Conservation (phyloP, 768 basidiomycete species). For the Gymnopilus junonius region DNA sequence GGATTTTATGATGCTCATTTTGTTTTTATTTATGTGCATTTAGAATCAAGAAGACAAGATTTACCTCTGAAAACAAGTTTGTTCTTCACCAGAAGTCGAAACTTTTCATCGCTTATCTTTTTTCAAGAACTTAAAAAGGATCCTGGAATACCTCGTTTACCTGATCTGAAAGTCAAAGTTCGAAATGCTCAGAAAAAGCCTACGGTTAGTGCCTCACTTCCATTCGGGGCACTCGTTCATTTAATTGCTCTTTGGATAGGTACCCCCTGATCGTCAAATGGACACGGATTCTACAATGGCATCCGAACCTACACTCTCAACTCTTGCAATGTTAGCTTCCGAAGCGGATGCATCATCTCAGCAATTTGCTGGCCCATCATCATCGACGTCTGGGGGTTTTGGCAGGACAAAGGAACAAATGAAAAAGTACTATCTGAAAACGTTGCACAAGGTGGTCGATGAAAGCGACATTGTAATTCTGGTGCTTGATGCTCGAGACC, state of each 20-base stretch:
- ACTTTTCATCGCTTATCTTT: neutral
- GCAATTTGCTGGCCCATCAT: constrained; percentile 32
- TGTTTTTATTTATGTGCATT: neutral
- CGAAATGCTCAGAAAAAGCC: constrained; percentile 52
- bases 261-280: constrained; percentile 28
- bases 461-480: constrained; percentile 90
- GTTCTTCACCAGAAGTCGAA: constrained; percentile 15
- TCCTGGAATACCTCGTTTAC: constrained; percentile 84
- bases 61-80: constrained; percentile 47
- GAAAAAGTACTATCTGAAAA: constrained; percentile 74
- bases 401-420: constrained; percentile 70
- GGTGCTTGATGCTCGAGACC: constrained; percentile 93
- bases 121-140: constrained; percentile 82
- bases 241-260: constrained; percentile 17
- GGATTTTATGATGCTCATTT: neutral
- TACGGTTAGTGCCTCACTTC: constrained; percentile 35
- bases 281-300: constrained; percentile 74
- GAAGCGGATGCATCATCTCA: constrained; percentile 45
- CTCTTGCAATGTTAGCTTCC: constrained; percentile 57
- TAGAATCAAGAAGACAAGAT: constrained; percentile 43
- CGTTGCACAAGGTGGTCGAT: constrained; percentile 91
- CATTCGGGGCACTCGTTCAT: neutral
- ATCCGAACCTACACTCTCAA: constrained; percentile 70
- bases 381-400: constrained; percentile 30
- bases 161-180: constrained; percentile 64